A percentile compares a stretch with the other conserved stretches of the same genome.
Conservation (phyloP, 306 rosid genomes). For the Calophaca sinica region DNA sequence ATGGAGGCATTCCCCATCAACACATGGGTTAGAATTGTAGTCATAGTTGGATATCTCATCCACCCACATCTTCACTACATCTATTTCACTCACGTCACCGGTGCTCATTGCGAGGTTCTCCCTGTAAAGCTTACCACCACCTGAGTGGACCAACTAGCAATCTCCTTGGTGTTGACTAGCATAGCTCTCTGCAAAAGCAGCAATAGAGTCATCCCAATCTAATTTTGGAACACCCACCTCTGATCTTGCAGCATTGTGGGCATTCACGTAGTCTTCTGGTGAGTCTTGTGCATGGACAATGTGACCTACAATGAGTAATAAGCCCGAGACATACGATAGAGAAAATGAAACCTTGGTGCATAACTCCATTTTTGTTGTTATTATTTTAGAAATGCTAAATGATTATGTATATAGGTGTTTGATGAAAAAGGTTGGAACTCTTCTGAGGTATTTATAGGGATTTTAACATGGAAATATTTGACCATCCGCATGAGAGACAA, state of each 20-base stretch:
- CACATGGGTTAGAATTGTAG: slow-evolving; percentile 44
- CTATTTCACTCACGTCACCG: slow-evolving; percentile 7
- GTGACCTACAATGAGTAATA: neutral
- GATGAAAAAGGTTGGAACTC: neutral
- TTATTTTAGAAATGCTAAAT: neutral
- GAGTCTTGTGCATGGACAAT: slow-evolving; percentile 47
- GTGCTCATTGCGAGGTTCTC: slow-evolving; percentile 27
- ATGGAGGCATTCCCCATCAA: too few species aligned
- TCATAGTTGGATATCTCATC: slow-evolving; percentile 48
- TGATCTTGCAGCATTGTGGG: slow-evolving; percentile 49
- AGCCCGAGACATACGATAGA: neutral
- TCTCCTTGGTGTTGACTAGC: slow-evolving; percentile 29
- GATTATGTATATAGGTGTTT: neutral
- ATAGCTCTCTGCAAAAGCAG: slow-evolving; percentile 44
- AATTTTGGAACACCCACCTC: slow-evolving; percentile 39
- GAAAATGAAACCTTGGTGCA: neutral
- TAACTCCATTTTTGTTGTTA: neutral
- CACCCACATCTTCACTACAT: slow-evolving; percentile 51
- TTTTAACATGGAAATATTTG: neutral
- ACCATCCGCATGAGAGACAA: too few species aligned
- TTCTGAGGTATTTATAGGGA: slow-evolving; percentile 12
- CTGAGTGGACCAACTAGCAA: slow-evolving; percentile 48
- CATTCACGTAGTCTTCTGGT: slow-evolving; percentile 36
- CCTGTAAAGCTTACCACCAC: slow-evolving; percentile 27
- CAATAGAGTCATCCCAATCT: slow-evolving; percentile 41